Base-by-base conservation (phyloP, 1,284 basidiomycete species). In the Ceratobasidium sp. region DNA sequence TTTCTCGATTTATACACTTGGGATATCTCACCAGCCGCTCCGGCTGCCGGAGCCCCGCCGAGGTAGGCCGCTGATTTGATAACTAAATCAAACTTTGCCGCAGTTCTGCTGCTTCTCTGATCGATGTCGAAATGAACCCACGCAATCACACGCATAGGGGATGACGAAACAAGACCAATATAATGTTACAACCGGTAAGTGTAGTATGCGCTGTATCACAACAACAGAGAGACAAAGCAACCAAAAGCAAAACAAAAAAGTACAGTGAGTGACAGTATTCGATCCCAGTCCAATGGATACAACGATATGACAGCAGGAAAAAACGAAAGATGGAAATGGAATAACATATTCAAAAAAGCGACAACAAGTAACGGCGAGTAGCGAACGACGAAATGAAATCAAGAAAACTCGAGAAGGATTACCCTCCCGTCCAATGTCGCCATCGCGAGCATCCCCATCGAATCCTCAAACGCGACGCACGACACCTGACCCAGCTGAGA, bases 381-480 rank as follows among this genome's bases (percentile, higher is more conserved):
- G 10, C n/a, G 23, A 61, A 50, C 17, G 59, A 5, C 28, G 5
- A 3, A 67, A 66, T 44, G 13, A 15, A 54, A 15, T 68, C 54
- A 77, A 9, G 50, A 46, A 68, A 77, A 77, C 54, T 77, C 52
- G 20, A 77, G 54, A 50, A 77, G 74, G n/a, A 68, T 67, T 6
- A 77, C 65, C 57, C 42, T 65, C 15, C 74, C 74, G 23, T 77
- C 40, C 52, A 77, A 23, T 7, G 74, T 77, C 44, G 74, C 64
- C 64, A 77, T 57, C 17, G 65, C 74, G 17, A 77, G 44, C 54
- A 46, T 23, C 17, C 65, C 74, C 38, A 65, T 50, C 44, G 74
- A 77, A 48, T 77, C 74, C 28, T 77, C 74, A 26, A 77, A 54
- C n/a, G 74, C 74, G 13, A 77, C 54, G 23, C 74, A 77, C 23